Conservation (phyloP, 2,329 filamentous ascomycete species). For the Trichoderma lentiforme region DNA sequence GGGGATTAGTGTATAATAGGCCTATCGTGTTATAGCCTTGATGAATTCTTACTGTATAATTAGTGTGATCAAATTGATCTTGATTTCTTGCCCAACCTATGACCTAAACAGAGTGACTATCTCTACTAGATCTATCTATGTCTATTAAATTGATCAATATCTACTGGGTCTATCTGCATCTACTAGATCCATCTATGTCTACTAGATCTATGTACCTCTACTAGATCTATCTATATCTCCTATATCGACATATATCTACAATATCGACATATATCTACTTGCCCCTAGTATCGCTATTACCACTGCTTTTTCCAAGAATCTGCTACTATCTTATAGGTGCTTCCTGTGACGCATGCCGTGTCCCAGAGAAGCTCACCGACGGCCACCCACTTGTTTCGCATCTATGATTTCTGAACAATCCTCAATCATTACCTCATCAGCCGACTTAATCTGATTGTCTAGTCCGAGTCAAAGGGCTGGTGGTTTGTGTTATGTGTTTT, state of each 20-base stretch:
- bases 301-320: neutral
- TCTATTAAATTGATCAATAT: neutral
- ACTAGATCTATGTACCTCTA: neutral
- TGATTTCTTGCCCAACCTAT: neutral
- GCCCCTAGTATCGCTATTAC: neutral
- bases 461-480: neutral
- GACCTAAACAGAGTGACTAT: neutral
- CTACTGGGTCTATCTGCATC: neutral
- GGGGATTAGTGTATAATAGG: neutral
- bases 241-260: neutral
- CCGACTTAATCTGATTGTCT: neutral
- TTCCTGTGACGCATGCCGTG: neutral
- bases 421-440: neutral
- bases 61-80: neutral
- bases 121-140: neutral
- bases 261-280: neutral
- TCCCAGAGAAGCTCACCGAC: neutral
- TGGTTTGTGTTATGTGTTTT: neutral
- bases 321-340: neutral
- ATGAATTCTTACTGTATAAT: neutral
- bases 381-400: neutral
- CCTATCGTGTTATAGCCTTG: neutral
- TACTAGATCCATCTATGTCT: neutral
- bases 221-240: neutral
- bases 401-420: neutral